Conservation (phyloP, 2,329 filamentous ascomycete genomes). For the Trichophyton benhamiae region DNA sequence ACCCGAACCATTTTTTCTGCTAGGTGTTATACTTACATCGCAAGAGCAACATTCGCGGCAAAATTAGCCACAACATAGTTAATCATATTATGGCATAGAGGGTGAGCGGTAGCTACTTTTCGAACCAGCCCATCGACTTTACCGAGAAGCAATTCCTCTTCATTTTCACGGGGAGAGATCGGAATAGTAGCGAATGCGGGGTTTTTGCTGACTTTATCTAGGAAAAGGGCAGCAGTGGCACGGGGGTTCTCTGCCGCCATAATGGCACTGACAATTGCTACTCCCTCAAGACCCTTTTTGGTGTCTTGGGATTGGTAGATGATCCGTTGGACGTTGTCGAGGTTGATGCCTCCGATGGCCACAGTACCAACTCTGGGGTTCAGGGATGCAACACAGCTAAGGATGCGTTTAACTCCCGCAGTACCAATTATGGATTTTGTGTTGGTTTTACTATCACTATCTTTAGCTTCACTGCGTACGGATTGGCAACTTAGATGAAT, state of each 20-base stretch:
- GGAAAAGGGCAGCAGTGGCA: slow-evolving; percentile 48
- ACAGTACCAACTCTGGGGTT: slow-evolving; percentile 43
- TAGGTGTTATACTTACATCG: slow-evolving; percentile 38
- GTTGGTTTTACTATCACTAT: slow-evolving; percentile 58
- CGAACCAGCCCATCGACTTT: slow-evolving; percentile 41
- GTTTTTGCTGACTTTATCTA: slow-evolving; percentile 39
- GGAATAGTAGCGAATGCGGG: slow-evolving; percentile 24
- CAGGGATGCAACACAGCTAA: slow-evolving; percentile 45
- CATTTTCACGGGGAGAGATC: slow-evolving; percentile 19
- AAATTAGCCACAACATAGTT: slow-evolving; percentile 94
- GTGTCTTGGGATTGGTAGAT: slow-evolving; percentile 53
- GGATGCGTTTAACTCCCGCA: slow-evolving; percentile 54
- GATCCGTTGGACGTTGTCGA: slow-evolving; percentile 60
- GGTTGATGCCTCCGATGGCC: slow-evolving; percentile 80
- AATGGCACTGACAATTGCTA: slow-evolving; percentile 84
- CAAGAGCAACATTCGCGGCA: slow-evolving; percentile 77
- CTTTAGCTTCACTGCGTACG: slow-evolving; percentile 3
- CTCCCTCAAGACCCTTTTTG: slow-evolving; percentile 57
- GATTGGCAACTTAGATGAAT: background rate
- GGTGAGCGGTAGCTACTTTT: slow-evolving; percentile 50
- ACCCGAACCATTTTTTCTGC: too few relatives aligned
- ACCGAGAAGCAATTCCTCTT: slow-evolving; percentile 21
- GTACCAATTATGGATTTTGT: slow-evolving; percentile 71
- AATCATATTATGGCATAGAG: slow-evolving; percentile 92
- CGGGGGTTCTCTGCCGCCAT: slow-evolving; percentile 59